These are phyloP conservation scores for Favolaschia claudopus DNA, from an alignment of 768 basidiomycete genomes.

Conservation along the genomic window DNA sequence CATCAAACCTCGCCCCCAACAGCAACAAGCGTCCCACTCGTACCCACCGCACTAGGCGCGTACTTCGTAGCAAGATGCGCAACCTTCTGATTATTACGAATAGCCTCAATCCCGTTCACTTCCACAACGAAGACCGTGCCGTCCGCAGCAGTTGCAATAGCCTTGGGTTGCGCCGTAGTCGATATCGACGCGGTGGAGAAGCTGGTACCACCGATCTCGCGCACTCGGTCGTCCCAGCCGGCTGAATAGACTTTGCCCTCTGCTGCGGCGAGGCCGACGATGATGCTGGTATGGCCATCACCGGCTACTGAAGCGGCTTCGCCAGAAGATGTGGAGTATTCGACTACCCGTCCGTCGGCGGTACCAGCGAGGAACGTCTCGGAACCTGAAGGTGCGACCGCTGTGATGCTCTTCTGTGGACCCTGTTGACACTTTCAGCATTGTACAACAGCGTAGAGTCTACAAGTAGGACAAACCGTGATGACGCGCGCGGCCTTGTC, in stretches of 20 bases:
- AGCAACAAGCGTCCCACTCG: slow-evolving; percentile 60
- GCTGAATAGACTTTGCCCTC: slow-evolving; percentile 68
- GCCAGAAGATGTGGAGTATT: slow-evolving; percentile 61
- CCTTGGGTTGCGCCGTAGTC: slow-evolving; percentile 71
- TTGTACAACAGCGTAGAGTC: not conserved
- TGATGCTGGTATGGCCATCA: slow-evolving; percentile 71
- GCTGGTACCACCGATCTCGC: slow-evolving; percentile 63
- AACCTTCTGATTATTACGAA: slow-evolving; percentile 75
- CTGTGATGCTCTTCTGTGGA: slow-evolving; percentile 82
- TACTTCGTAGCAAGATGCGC: slow-evolving; percentile 61
- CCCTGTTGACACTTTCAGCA: slow-evolving; percentile 53
- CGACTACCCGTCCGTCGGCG: slow-evolving; percentile 77
- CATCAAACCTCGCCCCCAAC: slow-evolving; percentile 73
- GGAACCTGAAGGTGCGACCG: slow-evolving; percentile 51
- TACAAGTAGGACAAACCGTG: slow-evolving; percentile 50
- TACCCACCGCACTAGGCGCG: slow-evolving; percentile 64
- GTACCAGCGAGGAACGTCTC: slow-evolving; percentile 84
- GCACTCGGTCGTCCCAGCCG: slow-evolving; percentile 83
- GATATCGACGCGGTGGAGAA: slow-evolving; percentile 62
- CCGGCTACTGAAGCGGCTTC: slow-evolving; percentile 62
- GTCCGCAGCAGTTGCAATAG: slow-evolving; percentile 65
- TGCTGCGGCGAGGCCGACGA: slow-evolving; percentile 65
- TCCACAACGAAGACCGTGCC: slow-evolving; percentile 73
- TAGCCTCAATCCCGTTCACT: slow-evolving; percentile 64
- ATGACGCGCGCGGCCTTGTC: slow-evolving; percentile 68